A percentile compares a stretch with the other conserved stretches of the same genome.
These are phyloP conservation scores for Kappamyces sp. DNA, from an alignment of 192 early-diverging fungal genomes.

Conservation along the genomic window DNA sequence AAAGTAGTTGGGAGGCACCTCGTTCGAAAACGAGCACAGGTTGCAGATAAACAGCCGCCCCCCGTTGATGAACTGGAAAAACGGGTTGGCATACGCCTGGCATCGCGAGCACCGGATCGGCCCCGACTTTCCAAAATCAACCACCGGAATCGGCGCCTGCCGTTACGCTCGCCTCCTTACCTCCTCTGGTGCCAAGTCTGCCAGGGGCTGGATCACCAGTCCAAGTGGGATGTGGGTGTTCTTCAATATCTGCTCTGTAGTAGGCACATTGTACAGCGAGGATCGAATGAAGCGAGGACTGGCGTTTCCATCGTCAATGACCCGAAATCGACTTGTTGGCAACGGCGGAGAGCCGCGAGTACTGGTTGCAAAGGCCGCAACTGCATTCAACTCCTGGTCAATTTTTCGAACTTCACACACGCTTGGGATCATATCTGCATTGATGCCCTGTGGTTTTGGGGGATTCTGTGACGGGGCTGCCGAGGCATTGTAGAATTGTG, in stretches of 20 bases:
- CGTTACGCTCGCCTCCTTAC: conserved; percentile 22
- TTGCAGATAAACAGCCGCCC: conserved; percentile 93
- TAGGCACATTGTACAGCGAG: conserved; percentile 82
- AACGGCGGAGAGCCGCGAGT: conserved; percentile 68
- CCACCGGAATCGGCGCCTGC: conserved; percentile 63
- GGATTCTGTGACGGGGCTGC: background rate
- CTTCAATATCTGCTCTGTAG: conserved; percentile 72
- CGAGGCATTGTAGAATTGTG: too few relatives aligned
- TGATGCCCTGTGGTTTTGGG: conserved; percentile 48
- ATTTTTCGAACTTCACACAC: conserved; percentile 76
- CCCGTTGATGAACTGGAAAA: conserved; percentile 79
- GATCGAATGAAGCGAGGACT: conserved; percentile 88
- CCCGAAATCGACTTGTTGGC: conserved; percentile 69
- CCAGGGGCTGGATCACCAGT: conserved; percentile 86
- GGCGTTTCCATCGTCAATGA: conserved; percentile 76
- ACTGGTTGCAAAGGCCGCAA: conserved; percentile 67
- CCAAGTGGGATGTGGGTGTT: conserved; percentile 79
- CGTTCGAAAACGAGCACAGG: conserved; percentile 83
- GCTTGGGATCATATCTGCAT: conserved; percentile 91
- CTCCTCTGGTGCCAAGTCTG: conserved; percentile 72
- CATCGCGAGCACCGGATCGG: conserved; percentile 88
- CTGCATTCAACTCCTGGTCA: conserved; percentile 69
- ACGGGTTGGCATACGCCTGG: conserved; percentile 91
- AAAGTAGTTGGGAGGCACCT: conserved; percentile 86
- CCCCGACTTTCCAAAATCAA: conserved; percentile 79